phyloP scores from a whole-genome alignment of 208 protist species.

The Leptomonas pyrrhocoris region DNA sequence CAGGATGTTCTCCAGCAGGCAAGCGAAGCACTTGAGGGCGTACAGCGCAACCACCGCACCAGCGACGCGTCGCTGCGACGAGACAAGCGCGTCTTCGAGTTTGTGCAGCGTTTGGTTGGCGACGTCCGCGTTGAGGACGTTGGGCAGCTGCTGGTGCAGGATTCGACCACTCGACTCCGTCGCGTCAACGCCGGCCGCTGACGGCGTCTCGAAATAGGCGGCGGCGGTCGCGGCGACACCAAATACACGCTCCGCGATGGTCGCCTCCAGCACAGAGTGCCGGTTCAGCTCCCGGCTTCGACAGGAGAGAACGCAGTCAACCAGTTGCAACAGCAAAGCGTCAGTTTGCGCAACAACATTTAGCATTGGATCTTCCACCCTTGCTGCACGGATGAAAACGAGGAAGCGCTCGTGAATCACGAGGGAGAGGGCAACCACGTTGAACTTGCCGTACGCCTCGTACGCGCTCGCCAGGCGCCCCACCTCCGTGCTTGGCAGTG shows the following conservation, averaged over 20 bases:
- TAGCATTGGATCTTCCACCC: not conserved
- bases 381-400: not conserved
- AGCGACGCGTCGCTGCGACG: constrained; percentile 18
- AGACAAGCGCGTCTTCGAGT: constrained; percentile 24
- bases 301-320: constrained; percentile 33
- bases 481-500: constrained; percentile 19
- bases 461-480: constrained; percentile 30
- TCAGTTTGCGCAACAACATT: constrained; percentile 18
- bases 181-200: constrained; percentile 24
- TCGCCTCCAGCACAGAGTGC: constrained; percentile 34
- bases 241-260: constrained; percentile 21
- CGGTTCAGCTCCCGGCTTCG: constrained; percentile 34
- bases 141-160: constrained; percentile 33
- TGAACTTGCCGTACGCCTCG: constrained; percentile 33
- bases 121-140: constrained; percentile 21
- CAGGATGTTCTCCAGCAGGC: constrained; percentile 42
- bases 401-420: constrained; percentile 35
- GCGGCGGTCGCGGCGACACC: constrained; percentile 26
- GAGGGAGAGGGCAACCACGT: constrained; percentile 33
- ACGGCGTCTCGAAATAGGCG: constrained; percentile 23
- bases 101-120: constrained; percentile 18
- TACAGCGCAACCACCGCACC: constrained; percentile 11
- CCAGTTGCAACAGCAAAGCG: constrained; percentile 19
- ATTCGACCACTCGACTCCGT: constrained; percentile 26
- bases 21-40: constrained; percentile 36